phyloP scores from a whole-genome alignment of 139 green algal species.

The Closterium sp. region DNA sequence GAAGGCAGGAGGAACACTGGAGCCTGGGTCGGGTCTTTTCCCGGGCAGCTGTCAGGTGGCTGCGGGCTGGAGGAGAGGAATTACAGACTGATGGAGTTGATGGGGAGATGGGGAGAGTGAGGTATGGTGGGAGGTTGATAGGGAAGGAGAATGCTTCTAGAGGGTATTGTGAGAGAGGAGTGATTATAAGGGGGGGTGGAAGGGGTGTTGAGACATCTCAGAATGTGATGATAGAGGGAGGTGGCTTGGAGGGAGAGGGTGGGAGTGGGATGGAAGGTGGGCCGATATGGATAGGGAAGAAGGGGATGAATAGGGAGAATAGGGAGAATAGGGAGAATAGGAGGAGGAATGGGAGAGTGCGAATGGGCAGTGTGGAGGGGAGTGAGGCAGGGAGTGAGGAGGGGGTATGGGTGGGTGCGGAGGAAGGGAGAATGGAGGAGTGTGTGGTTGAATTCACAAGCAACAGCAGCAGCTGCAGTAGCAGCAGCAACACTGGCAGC shows the following conservation, averaged over 20 bases:
- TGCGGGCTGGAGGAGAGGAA: background rate
- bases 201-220: no score
- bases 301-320: background rate
- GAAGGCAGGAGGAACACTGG: background rate
- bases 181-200: no score
- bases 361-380: no score
- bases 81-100: background rate
- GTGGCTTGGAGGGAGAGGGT: background rate
- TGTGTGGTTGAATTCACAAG: no score
- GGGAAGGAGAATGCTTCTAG: background rate
- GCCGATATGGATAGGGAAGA: background rate
- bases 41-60: background rate
- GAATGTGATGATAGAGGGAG: background rate
- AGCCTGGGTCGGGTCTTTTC: background rate
- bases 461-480: no score
- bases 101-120: background rate
- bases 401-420: background rate
- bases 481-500: no score
- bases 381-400: background rate
- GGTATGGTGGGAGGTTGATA: background rate
- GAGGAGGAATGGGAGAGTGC: no score
- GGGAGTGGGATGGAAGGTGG: background rate
- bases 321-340: no score
- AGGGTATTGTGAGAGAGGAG: background rate
- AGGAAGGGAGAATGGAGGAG: background rate